Percentiles rank a stretch among this genome's conserved stretches.
phyloP scores from a whole-genome alignment of 2,329 filamentous ascomycete species.

The Pseudogymnoascus sp. region DNA sequence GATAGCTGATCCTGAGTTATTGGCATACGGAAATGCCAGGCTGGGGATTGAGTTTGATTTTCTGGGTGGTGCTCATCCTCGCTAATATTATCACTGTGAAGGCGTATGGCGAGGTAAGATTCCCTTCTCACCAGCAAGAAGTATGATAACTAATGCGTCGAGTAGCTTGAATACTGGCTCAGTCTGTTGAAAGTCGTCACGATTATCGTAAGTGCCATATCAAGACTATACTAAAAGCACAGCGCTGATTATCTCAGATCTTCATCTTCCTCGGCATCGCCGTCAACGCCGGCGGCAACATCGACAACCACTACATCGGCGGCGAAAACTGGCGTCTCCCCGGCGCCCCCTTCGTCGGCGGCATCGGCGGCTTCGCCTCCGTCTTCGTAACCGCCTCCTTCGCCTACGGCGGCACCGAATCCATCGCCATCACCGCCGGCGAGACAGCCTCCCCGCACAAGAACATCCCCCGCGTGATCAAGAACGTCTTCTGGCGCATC shows the following conservation, averaged over 20 bases:
- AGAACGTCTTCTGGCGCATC: slow-evolving; percentile 56
- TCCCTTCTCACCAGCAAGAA: neutral
- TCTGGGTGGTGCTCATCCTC: slow-evolving; percentile 46
- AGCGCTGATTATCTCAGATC: slow-evolving; percentile 28
- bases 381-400: slow-evolving; percentile 56
- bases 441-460: slow-evolving; percentile 55
- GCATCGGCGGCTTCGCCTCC: slow-evolving; percentile 57
- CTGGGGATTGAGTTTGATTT: slow-evolving; percentile 54
- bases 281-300: slow-evolving; percentile 50
- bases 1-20: slow-evolving; percentile 44
- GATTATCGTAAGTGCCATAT: slow-evolving; percentile 33
- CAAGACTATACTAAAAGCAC: neutral
- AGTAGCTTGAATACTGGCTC: slow-evolving; percentile 45
- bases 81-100: slow-evolving; percentile 44
- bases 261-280: slow-evolving; percentile 57
- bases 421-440: slow-evolving; percentile 56
- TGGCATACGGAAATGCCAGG: slow-evolving; percentile 56
- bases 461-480: slow-evolving; percentile 53
- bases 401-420: slow-evolving; percentile 54
- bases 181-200: slow-evolving; percentile 45
- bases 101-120: slow-evolving; percentile 44
- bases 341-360: slow-evolving; percentile 55
- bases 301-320: slow-evolving; percentile 45
- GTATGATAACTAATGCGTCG: neutral
- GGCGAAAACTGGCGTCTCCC: slow-evolving; percentile 48